phyloP scores from a whole-genome alignment of 1,284 basidiomycete genomes.

The Caloboletus inedulis region DNA sequence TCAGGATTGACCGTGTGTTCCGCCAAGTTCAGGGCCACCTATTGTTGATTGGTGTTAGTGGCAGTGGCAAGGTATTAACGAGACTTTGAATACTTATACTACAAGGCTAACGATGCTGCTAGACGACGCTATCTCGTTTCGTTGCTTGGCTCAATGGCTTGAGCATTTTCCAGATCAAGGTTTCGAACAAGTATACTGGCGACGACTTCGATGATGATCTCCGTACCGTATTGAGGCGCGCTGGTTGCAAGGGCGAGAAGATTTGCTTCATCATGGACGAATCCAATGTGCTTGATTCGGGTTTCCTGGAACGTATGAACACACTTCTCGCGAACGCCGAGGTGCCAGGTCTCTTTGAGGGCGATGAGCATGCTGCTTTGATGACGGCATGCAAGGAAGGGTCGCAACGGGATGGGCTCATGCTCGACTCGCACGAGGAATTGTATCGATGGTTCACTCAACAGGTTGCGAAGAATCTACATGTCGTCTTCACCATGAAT shows the following conservation, averaged over 20 bases:
- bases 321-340: constrained; percentile 99
- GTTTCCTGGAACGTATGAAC: constrained; percentile 99
- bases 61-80: constrained; percentile 85
- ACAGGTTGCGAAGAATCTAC: constrained; percentile 94
- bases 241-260: constrained; percentile 98
- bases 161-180: constrained; percentile 98
- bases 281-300: constrained; percentile 97
- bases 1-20: constrained; percentile 99
- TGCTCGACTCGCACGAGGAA: constrained; percentile 98
- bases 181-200: constrained; percentile 97
- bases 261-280: constrained; percentile 99
- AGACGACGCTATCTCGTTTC: constrained; percentile 97
- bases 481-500: constrained; percentile 99
- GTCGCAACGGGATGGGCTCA: constrained; percentile 93
- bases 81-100: neutral
- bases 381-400: constrained; percentile 99
- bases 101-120: constrained; percentile 17
- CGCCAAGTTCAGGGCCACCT: constrained; percentile 96
- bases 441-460: constrained; percentile 97
- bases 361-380: constrained; percentile 93
- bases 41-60: constrained; percentile 95
- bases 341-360: constrained; percentile 97
- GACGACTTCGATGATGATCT: constrained; percentile 99
- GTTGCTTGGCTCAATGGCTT: constrained; percentile 99
- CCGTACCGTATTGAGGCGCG: constrained; percentile 86